These are phyloP conservation scores for Gracilaria domingensis DNA, from an alignment of 23 red algal genomes.

Conservation along the genomic window DNA sequence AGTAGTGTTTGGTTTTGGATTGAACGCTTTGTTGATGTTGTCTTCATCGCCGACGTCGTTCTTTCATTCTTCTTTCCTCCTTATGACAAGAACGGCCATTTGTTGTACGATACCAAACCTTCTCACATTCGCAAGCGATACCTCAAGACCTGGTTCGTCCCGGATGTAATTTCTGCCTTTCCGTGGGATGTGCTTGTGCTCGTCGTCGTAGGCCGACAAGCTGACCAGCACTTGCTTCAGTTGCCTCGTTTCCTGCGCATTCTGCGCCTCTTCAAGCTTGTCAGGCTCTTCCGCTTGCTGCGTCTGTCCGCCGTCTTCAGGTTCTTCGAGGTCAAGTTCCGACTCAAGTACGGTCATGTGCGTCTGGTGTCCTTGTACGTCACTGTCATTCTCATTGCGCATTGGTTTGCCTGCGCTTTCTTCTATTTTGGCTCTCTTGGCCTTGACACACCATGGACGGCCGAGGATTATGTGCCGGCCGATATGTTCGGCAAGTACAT, in stretches of 20 bases:
- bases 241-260: conserved; percentile 75
- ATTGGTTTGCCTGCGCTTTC: conserved; percentile 81
- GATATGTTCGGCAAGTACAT: conserved; percentile 62
- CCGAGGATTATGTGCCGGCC: conserved; percentile 51
- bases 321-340: conserved; percentile 69
- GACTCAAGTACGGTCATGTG: conserved; percentile 68
- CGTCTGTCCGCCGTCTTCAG: conserved; percentile 44
- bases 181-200: conserved; percentile 71
- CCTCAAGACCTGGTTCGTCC: conserved; percentile 47
- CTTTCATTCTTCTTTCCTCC: conserved; percentile 69
- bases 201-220: neutral
- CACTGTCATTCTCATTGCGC: conserved; percentile 61
- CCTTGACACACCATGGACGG: conserved; percentile 16
- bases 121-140: conserved; percentile 24
- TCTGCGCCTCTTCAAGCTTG: conserved; percentile 63
- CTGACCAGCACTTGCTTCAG: conserved; percentile 30
- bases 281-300: conserved; percentile 37
- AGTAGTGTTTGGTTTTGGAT: conserved; percentile 69
- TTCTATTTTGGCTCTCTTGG: conserved; percentile 75
- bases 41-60: conserved; percentile 66
- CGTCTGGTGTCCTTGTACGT: conserved; percentile 48
- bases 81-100: conserved; percentile 26
- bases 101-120: neutral
- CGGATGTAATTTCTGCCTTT: conserved; percentile 67
- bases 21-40: conserved; percentile 64